Evolutionary conservation across 1,139 yeast species (phyloP).

Genomic region (Debaryomyces subglobosus): DNA sequence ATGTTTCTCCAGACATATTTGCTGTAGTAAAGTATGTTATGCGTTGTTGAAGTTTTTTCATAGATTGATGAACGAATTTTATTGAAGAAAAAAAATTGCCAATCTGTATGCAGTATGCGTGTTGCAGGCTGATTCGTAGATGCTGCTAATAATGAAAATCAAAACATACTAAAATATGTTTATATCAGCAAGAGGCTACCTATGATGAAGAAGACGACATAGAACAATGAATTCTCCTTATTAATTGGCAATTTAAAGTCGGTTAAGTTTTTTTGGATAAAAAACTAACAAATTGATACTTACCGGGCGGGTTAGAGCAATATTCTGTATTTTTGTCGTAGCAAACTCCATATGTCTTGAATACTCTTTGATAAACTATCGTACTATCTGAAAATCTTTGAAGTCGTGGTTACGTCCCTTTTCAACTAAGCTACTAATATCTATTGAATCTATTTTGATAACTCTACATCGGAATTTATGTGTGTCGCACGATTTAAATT

Average conservation of each 20-base stretch:
- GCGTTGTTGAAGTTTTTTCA: slow-evolving; percentile 9
- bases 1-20: slow-evolving; percentile 16
- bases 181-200: background rate
- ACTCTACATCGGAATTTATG: background rate
- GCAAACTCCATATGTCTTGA: too few species aligned
- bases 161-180: background rate
- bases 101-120: slow-evolving; percentile 1
- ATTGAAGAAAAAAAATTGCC: slow-evolving; percentile 4
- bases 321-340: too few species aligned
- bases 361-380: too few species aligned
- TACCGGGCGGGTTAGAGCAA: too few species aligned
- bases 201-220: background rate
- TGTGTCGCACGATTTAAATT: background rate
- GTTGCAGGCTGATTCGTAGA: slow-evolving; percentile 3
- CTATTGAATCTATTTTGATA: background rate
- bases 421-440: too few species aligned
- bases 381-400: too few species aligned
- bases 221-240: too few species aligned
- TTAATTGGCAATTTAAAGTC: too few species aligned
- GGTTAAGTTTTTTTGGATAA: too few species aligned
- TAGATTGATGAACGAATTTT: slow-evolving; percentile 8
- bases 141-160: background rate
- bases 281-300: too few species aligned
- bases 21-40: slow-evolving; percentile 5
- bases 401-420: too few species aligned